Evolutionary conservation across 805 yeast species (phyloP), one percentile per base, ranked within the genome.

Genomic region (Candida adriatica): DNA sequence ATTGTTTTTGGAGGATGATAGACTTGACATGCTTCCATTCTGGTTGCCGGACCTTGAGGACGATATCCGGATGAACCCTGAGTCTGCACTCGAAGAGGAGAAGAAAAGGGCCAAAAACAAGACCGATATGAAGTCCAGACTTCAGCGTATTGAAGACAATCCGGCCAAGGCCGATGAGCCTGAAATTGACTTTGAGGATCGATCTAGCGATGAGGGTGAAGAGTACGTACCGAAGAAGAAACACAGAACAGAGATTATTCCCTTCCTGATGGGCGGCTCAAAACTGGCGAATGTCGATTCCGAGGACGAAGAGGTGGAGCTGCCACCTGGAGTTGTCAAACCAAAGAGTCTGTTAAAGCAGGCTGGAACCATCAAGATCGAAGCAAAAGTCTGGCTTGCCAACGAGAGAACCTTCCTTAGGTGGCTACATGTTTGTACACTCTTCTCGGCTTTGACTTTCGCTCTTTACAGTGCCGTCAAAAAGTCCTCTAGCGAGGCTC

Each of bases 381-480:
- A 92, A 63, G 94, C 97, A 18, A 92, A 92, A 54, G 98, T 92
- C 10, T 92, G 97, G 96, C 68, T 92, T 42, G 98, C 98, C 18
- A 92, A 92, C 53, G 98, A 92, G 63, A 80, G 98, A 58, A 92
- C 98, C 4, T 90, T 88, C 63, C 80, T 85, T 65, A 74, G 94
- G 58, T 92, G 98, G 98, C 66, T 92, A 43, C 87, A 81, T 41
- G 90, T 90, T 15, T 82, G 94, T 10, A 75, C 94, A 0, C 64
- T 92, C 53, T 68, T 92, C 45, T 77, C 95, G 14, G 78, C 88
- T 1, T 62, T 92, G 48, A 86, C 97, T 0, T 87, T 88, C 51
- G 69, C 92, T 11, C 72, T 92, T 34, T 84, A 84, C 62, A 73
- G 78, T 24, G 79, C 95, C 8, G 82, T 85, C 14, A 64, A 68